Conservation (phyloP, 1,284 basidiomycete species). For the Puccinia brachypodii region DNA sequence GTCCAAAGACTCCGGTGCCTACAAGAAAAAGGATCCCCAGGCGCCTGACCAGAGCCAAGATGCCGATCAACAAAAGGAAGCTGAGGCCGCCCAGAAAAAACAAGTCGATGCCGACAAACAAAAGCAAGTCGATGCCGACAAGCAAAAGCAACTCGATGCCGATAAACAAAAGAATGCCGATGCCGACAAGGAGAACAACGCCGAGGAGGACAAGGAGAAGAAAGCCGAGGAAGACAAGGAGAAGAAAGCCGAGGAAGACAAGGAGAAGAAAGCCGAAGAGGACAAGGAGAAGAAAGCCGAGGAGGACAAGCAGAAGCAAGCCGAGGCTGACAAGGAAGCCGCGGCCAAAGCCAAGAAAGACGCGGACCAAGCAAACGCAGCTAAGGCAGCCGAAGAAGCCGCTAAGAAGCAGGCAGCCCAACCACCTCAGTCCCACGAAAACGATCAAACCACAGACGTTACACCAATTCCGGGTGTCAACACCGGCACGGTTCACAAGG, state of each 20-base stretch:
- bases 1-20: not conserved
- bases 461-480: not conserved
- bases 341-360: not conserved
- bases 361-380: too few relatives aligned
- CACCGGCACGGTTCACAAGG: conserved; percentile 14
- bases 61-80: not conserved
- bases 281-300: not conserved
- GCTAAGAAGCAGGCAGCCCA: not conserved
- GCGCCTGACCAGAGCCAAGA: not conserved
- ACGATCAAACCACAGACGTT: not conserved
- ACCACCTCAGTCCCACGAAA: not conserved
- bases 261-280: not conserved
- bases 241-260: not conserved
- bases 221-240: not conserved
- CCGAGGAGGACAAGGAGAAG: not conserved
- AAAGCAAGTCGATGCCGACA: not conserved
- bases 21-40: not conserved
- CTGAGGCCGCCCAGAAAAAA: not conserved
- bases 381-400: not conserved
- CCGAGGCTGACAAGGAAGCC: not conserved
- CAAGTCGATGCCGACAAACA: not conserved
- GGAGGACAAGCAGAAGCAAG: not conserved
- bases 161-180: not conserved
- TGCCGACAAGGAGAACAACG: not conserved
- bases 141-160: not conserved